A percentile compares a stretch with the other conserved stretches of the same genome.
phyloP scores from a whole-genome alignment of 2,329 filamentous ascomycete species.

The Drechslerella coelobrocha region DNA sequence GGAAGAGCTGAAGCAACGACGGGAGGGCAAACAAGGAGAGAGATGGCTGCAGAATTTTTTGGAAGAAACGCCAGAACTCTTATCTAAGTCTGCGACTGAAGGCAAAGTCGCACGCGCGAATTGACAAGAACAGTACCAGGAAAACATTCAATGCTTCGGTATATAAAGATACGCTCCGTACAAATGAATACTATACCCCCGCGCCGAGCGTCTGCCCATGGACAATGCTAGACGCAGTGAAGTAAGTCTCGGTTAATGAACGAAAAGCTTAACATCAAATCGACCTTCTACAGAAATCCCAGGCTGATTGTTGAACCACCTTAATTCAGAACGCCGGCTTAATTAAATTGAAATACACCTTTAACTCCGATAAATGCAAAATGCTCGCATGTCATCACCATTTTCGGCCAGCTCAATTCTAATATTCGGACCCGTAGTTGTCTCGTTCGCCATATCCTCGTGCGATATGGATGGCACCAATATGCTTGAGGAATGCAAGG shows the following conservation, averaged over 20 bases:
- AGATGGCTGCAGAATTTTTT: constrained; percentile 71
- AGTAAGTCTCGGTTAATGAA: no score
- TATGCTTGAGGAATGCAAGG: constrained; percentile 33
- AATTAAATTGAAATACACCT: neutral
- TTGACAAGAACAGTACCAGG: neutral
- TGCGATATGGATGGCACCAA: constrained; percentile 31
- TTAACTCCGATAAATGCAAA: neutral
- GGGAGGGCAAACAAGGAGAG: constrained; percentile 73
- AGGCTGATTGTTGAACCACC: neutral
- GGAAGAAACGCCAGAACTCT: constrained; percentile 51
- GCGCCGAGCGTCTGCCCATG: no score
- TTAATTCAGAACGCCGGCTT: constrained; percentile 9
- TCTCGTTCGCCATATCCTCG: constrained; percentile 38
- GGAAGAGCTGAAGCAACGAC: constrained; percentile 60
- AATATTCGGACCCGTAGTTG: constrained; percentile 37
- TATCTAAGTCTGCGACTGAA: constrained; percentile 12
- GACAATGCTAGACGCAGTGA: no score
- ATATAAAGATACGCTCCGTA: no score
- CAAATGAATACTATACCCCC: no score
- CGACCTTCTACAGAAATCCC: constrained; percentile 4
- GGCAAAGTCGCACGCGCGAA: constrained; percentile 6
- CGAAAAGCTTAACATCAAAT: no score
- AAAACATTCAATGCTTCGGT: neutral
- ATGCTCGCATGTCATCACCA: neutral
- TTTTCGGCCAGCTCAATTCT: neutral